These are phyloP conservation scores for Wilhelminamyces savonicus DNA, from an alignment of 805 yeast genomes.

Conservation along the genomic window DNA sequence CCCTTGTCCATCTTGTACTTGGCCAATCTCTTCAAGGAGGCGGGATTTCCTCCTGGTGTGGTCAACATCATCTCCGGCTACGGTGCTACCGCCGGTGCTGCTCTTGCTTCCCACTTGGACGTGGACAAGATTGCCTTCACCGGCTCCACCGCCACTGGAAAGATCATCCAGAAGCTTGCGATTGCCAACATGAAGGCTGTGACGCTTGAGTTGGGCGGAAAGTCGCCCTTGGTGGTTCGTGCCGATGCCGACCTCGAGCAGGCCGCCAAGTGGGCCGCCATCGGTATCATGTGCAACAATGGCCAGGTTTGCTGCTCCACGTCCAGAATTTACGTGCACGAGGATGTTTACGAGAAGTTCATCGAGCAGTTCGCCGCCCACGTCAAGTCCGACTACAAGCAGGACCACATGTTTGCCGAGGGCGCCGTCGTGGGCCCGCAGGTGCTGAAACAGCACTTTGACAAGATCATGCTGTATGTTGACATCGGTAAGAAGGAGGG, in stretches of 20 bases:
- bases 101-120: slow-evolving; percentile 53
- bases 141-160: slow-evolving; percentile 64
- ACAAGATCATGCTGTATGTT: slow-evolving; percentile 40
- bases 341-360: slow-evolving; percentile 49
- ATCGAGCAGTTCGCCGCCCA: slow-evolving; percentile 37
- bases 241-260: slow-evolving; percentile 60
- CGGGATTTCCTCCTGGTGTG: slow-evolving; percentile 75
- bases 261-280: slow-evolving; percentile 62
- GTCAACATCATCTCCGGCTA: slow-evolving; percentile 65
- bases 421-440: slow-evolving; percentile 55
- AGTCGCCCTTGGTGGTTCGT: slow-evolving; percentile 58
- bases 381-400: slow-evolving; percentile 43
- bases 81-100: slow-evolving; percentile 66
- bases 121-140: slow-evolving; percentile 59
- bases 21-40: slow-evolving; percentile 51
- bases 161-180: slow-evolving; percentile 56
- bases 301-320: slow-evolving; percentile 70
- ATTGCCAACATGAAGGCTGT: slow-evolving; percentile 55
- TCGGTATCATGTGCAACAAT: slow-evolving; percentile 58
- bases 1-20: slow-evolving; percentile 63
- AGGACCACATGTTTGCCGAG: slow-evolving; percentile 49
- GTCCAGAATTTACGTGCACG: slow-evolving; percentile 56
- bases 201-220: slow-evolving; percentile 70
- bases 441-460: slow-evolving; percentile 50
- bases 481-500: slow-evolving; percentile 41